These are phyloP conservation scores for Penicillium manginii DNA, from an alignment of 495 filamentous ascomycete species.

Conservation along the genomic window DNA sequence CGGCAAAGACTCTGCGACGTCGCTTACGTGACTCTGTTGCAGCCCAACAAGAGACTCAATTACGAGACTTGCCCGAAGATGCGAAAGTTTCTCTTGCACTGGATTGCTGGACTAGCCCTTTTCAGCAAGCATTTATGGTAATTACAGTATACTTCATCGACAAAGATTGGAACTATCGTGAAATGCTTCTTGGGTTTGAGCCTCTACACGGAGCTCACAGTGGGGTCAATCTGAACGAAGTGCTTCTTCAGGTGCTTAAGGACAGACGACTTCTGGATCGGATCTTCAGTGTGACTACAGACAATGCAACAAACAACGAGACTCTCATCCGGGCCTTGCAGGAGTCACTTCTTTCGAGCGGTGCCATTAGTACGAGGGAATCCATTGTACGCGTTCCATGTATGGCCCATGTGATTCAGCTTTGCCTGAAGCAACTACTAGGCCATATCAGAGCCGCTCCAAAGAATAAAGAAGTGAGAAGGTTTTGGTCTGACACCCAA, in stretches of 20 bases:
- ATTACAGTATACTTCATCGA: conserved; percentile 9
- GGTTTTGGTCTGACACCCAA: conserved; percentile 9
- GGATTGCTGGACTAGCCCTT: conserved; percentile 10
- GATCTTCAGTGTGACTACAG: conserved; percentile 16
- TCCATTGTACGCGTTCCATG: conserved; percentile 10
- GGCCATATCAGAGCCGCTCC: conserved; percentile 12
- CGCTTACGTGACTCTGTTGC: not conserved
- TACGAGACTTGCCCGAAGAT: not conserved
- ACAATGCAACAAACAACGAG: conserved; percentile 13
- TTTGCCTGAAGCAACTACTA: conserved; percentile 14
- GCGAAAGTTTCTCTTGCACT: conserved; percentile 7
- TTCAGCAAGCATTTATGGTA: conserved; percentile 9
- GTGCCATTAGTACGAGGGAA: not conserved
- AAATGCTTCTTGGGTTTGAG: conserved; percentile 13
- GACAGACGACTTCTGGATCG: conserved; percentile 10
- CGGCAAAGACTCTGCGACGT: conserved; percentile 9
- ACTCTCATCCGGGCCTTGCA: conserved; percentile 11
- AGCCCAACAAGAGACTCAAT: not conserved
- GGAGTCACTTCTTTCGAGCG: conserved; percentile 2
- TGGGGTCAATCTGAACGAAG: conserved; percentile 5
- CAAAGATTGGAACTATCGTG: conserved; percentile 11
- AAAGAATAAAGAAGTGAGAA: conserved; percentile 12
- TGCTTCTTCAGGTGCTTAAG: conserved; percentile 10
- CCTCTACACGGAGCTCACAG: conserved; percentile 1
- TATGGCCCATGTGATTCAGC: conserved; percentile 17